Base-by-base conservation (phyloP, 1,284 basidiomycete genomes). In the Austroboletus novae-zelandiae region DNA sequence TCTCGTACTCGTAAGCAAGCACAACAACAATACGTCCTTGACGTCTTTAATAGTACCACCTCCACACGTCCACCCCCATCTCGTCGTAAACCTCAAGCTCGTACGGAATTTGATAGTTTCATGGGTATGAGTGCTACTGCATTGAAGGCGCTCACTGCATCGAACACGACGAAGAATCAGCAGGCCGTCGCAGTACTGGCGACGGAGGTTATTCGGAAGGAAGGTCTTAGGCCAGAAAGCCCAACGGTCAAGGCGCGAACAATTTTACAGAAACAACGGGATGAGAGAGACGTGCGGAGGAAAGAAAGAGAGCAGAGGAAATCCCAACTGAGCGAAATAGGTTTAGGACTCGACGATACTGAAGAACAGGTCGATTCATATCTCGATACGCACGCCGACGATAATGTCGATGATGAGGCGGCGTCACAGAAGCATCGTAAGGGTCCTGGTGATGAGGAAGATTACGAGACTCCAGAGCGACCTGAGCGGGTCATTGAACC, bases 381-480 rank as follows among this genome's bases (percentile, higher is more conserved):
- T 40, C 47, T 34, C 9, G 61, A 56, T 46, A 48, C 47, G 27
- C 71, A 70, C 31, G 64, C 57, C 23, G 65, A 60, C 20, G 69
- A 65, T 23, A 68, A 73, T 50, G 65, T 62, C 61, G 63, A 53
- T 50, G 67, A 58, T 55, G 67, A 54, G 47, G 62, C 10, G 61
- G 66, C 46, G 66, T 69, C 32, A 56, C 61, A 40, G 61, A 73
- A 53, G 67, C 84, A 89, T 70, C 68, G 67, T 48, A 70, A 82
- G 58, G 86, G 84, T 10, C 80, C 89, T 6, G 89, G 91, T 2
- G 91, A 93, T 17, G 89, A 91, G 34, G 89, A 88, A 58, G 90
- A 91, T 57, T 94, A 89, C 59, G 76, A 78, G 61, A 86, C 85
- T 3, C 89, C 83, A 0, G 71, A 73, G 44, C 71, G 70, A 53